A percentile compares a stretch with the other conserved stretches of the same genome.
phyloP scores from a whole-genome alignment of 1,139 yeast species.

The Protomyces lactucae-debilis region DNA sequence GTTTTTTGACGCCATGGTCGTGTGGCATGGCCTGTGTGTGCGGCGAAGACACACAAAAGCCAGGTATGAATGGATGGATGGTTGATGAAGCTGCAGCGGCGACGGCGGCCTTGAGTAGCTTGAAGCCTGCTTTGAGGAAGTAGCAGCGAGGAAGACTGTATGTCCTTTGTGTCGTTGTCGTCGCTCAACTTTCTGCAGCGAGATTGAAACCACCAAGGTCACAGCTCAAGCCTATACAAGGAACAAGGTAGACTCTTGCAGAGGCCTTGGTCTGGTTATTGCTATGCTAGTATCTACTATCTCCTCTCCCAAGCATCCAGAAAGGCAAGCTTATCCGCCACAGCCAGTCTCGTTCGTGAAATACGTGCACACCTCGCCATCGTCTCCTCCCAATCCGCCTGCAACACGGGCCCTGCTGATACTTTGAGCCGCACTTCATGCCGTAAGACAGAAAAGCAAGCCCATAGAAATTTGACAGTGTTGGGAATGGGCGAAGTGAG shows the following conservation, averaged over 20 bases:
- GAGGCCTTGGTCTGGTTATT: too few relatives aligned
- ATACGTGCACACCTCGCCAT: slow-evolving; percentile 19
- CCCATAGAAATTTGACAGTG: slow-evolving; percentile 5
- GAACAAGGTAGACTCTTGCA: too few relatives aligned
- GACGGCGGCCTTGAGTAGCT: too few relatives aligned
- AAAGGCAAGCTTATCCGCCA: slow-evolving; percentile 22
- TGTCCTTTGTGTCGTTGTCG: too few relatives aligned
- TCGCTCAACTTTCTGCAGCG: too few relatives aligned
- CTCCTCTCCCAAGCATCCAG: slow-evolving; percentile 15
- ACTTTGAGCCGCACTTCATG: slow-evolving; percentile 21
- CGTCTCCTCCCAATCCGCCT: slow-evolving; percentile 11
- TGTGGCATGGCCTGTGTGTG: not conserved
- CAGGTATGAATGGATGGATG: not conserved
- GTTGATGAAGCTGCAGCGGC: too few relatives aligned
- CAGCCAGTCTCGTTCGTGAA: slow-evolving; percentile 17
- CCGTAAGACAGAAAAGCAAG: slow-evolving; percentile 4
- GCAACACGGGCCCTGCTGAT: slow-evolving; percentile 2
- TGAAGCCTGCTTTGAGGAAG: too few relatives aligned
- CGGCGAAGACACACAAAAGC: slow-evolving; percentile 11
- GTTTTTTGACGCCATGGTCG: not conserved
- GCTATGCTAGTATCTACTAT: not conserved
- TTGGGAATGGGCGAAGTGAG: slow-evolving; percentile 25
- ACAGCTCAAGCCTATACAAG: too few relatives aligned
- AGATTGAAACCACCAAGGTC: too few relatives aligned
- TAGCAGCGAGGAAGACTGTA: too few relatives aligned